Evolutionary conservation across 140 eudicot genomes (phyloP), one percentile per base, ranked within the genome.

Genomic region (Flaveria floridana): DNA sequence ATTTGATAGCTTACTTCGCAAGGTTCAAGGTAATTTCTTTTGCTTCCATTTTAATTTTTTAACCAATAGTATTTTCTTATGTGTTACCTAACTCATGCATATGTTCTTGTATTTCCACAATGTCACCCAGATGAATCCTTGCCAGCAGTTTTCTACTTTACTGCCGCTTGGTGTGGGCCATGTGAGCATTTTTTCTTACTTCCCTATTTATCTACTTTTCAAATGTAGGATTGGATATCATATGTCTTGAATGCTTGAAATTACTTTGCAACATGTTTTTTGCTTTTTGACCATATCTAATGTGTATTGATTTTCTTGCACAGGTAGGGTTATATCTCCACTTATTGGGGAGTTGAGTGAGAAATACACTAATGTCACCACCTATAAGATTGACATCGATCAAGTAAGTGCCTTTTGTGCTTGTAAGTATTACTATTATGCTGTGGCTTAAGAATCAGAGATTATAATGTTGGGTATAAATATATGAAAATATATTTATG

Each of bases 81-180:
- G n/a, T 71, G 52, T 47, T 72, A 37, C 10, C 15, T 71, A 28
- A 70, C 16, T 9, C 18, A 34, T 76, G 72, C 34, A 41, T 71
- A 68, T 70, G 70, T 55, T 78, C 46, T 28, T 68, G 67, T 81
- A 50, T 70, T 42, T 42, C 66, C 62, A 19, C 34, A 66, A 82
- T 51, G 75, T 55, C 71, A 83, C 71, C 65, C 88, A 90, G 97
- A 93, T 86, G 99, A 93, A 84, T 86, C 93, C 14, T 81, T 84
- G 85, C 89, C 91, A 4, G 93, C 97, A 46, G 76, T 93, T 79
- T 90, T 93, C 84, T 93, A 93, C 87, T 93, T 86, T 65, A 90
- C 99, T 42, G 99, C 99, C 1, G 99, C 76, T 84, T 93, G 97
- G 99, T 93, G 99, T 81, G 91, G 94, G 39, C 97, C 99, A 68